A percentile compares a stretch with the other conserved stretches of the same genome.
Evolutionary conservation across 179 eudicot genomes (phyloP).

Genomic region (Beta lomatogona): DNA sequence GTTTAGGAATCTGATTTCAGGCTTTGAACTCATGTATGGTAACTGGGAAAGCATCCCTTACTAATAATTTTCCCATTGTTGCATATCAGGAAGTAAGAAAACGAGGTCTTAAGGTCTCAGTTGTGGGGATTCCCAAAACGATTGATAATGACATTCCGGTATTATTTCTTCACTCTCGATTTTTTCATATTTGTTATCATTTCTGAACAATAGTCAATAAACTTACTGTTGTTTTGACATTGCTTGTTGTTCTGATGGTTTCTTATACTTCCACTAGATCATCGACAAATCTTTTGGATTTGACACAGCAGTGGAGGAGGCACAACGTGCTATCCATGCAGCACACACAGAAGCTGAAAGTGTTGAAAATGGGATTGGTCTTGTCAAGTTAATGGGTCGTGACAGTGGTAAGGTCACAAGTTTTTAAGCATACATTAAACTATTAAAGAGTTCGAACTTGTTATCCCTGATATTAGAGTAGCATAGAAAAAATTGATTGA

Average conservation of each 20-base stretch:
- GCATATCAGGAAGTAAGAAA: conserved; percentile 69
- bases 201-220: too few species aligned
- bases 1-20: background rate
- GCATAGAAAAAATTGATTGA: background rate
- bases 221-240: background rate
- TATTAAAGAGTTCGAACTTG: background rate
- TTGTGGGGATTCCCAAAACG: conserved; percentile 92
- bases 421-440: background rate
- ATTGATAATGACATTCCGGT: conserved; percentile 98
- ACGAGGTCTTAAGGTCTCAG: conserved; percentile 82
- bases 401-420: conserved; percentile 61
- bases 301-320: conserved; percentile 97
- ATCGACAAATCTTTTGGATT: conserved; percentile 96
- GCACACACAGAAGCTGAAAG: conserved; percentile 99
- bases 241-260: background rate
- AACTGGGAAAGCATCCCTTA: background rate
- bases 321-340: conserved; percentile 96
- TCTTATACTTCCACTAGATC: conserved; percentile 39
- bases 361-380: conserved; percentile 83
- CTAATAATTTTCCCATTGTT: background rate
- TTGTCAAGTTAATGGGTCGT: conserved; percentile 96
- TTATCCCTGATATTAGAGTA: background rate
- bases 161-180: conserved; percentile 21
- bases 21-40: background rate
- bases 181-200: conserved; percentile 2